A percentile compares a stretch with the other conserved stretches of the same genome.
phyloP scores from a whole-genome alignment of 176 grass and related monocot species.

The Canna indica region DNA sequence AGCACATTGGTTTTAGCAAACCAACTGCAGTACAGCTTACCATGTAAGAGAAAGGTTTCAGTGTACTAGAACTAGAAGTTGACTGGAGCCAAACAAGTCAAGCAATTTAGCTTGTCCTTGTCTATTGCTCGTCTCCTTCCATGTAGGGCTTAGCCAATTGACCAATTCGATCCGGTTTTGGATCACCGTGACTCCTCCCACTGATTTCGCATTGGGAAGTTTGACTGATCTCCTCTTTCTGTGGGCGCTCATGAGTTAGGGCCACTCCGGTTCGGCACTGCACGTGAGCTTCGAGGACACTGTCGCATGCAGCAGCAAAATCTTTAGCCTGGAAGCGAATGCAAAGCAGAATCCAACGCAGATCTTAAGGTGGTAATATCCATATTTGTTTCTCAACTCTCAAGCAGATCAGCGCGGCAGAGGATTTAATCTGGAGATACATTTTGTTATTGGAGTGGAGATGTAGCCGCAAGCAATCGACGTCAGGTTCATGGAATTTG shows the following conservation, averaged over 20 bases:
- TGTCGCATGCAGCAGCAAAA: background rate
- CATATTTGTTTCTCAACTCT: no score
- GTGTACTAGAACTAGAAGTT: no score
- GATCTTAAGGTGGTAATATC: background rate
- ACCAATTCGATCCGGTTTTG: no score
- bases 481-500: background rate
- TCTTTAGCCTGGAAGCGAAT: background rate
- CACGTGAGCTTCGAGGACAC: background rate
- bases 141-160: no score
- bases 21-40: background rate
- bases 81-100: no score
- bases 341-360: background rate
- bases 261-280: background rate
- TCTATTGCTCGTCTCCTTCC: no score
- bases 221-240: background rate
- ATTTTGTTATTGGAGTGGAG: background rate
- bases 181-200: no score
- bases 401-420: no score
- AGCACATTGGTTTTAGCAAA: background rate
- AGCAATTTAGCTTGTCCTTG: no score
- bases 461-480: background rate
- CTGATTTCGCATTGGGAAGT: background rate
- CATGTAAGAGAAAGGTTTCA: no score
- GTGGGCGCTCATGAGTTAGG: background rate
- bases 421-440: no score